Conservation (phyloP, 148 eudicot genomes). For the Heliosperma pusillum region DNA sequence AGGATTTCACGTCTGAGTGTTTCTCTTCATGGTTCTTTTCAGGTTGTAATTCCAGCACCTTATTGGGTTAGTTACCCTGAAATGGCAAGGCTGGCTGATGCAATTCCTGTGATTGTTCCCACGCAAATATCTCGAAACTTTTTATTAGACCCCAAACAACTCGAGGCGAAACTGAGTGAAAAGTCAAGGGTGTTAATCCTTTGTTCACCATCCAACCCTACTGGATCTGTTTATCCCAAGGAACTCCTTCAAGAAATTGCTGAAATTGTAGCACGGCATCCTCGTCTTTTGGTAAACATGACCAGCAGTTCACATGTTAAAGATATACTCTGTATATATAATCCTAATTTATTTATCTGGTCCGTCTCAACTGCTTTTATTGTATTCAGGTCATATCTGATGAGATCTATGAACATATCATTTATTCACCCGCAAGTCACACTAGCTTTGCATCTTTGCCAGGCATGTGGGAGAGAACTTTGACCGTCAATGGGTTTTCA, state of each 20-base stretch:
- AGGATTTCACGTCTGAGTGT: neutral
- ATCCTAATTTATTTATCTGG: neutral
- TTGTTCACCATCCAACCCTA: conserved; percentile 91
- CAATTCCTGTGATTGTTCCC: conserved; percentile 77
- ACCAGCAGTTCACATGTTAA: neutral
- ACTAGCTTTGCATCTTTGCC: conserved; percentile 98
- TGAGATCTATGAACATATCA: conserved; percentile 92
- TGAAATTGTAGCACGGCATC: conserved; percentile 68
- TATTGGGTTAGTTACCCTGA: conserved; percentile 96
- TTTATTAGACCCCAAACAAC: conserved; percentile 75
- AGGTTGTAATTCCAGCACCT: conserved; percentile 95
- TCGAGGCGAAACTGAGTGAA: conserved; percentile 71
- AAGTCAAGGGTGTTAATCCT: conserved; percentile 85
- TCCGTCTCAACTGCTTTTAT: neutral
- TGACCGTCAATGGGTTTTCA: conserved; percentile 94
- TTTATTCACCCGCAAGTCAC: conserved; percentile 86
- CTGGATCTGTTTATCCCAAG: conserved; percentile 88
- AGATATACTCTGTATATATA: neutral
- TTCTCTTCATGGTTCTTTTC: conserved; percentile 22
- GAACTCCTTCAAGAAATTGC: conserved; percentile 77
- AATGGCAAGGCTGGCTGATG: conserved; percentile 95
- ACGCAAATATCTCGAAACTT: conserved; percentile 69
- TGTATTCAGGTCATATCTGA: conserved; percentile 73
- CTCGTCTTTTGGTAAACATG: conserved; percentile 68
- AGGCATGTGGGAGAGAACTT: conserved; percentile 97